These are phyloP conservation scores for Purpureocillium takamizusanense DNA, from an alignment of 2,329 filamentous ascomycete genomes.

Conservation along the genomic window DNA sequence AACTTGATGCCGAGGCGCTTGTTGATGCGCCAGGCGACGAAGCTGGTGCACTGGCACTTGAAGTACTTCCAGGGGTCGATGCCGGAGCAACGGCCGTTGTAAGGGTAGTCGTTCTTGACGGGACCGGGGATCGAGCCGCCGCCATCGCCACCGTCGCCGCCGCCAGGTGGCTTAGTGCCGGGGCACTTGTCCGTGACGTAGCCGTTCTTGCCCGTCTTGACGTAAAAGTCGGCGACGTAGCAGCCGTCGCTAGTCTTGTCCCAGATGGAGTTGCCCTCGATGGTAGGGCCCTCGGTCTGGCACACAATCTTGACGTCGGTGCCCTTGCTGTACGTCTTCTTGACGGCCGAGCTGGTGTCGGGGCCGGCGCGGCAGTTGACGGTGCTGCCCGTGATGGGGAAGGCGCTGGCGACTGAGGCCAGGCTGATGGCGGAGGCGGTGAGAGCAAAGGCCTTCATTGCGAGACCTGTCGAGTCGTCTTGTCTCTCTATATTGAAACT, in stretches of 20 bases:
- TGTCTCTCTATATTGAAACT: no score
- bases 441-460: no score
- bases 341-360: constrained; percentile 5
- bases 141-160: no score
- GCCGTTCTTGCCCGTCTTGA: constrained; percentile 8
- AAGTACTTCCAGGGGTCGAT: constrained; percentile 9
- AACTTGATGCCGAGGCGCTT: constrained; percentile 11
- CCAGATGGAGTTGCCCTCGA: constrained; percentile 8
- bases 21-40: constrained; percentile 13
- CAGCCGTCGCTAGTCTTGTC: constrained; percentile 8
- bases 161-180: constrained; percentile 1
- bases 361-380: constrained; percentile 7
- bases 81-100: constrained; percentile 8
- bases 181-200: constrained; percentile 3
- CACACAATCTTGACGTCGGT: constrained; percentile 7
- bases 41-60: constrained; percentile 13
- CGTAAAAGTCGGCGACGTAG: constrained; percentile 9
- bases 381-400: constrained; percentile 4
- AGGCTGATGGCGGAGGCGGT: neutral
- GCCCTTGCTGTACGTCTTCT: constrained; percentile 8
- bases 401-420: constrained; percentile 1
- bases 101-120: constrained; percentile 11
- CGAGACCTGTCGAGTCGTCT: no score
- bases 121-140: constrained; percentile 5
- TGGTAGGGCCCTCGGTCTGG: constrained; percentile 6